A percentile compares a stretch with the other conserved stretches of the same genome.
Conservation (phyloP, 805 yeast species). For the Blastobotrys peoriensis region DNA sequence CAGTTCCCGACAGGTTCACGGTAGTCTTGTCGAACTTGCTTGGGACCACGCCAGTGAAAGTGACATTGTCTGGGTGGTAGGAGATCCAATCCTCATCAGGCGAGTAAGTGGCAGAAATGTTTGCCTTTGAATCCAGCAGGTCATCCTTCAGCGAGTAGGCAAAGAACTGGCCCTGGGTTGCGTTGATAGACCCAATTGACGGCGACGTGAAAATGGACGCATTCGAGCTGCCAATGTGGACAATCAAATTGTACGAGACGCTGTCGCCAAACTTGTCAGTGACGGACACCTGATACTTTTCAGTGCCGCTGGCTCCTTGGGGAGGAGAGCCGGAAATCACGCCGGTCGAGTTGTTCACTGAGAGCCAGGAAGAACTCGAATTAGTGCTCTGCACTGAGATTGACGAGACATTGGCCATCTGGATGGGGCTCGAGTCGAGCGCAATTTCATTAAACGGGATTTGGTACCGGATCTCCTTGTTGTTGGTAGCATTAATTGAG, state of each 20-base stretch:
- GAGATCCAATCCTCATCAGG: conserved; percentile 54
- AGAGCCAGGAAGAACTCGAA: conserved; percentile 53
- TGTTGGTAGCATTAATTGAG: conserved; percentile 62
- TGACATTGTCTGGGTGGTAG: conserved; percentile 52
- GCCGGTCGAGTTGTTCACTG: conserved; percentile 50
- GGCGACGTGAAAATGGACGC: conserved; percentile 40
- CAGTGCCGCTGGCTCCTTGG: conserved; percentile 32
- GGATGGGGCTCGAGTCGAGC: conserved; percentile 54
- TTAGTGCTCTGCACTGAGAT: conserved; percentile 52
- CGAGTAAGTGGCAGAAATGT: conserved; percentile 22
- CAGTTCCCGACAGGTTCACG: conserved; percentile 39
- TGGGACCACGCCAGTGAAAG: conserved; percentile 65
- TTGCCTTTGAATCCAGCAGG: conserved; percentile 11
- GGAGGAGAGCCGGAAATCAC: conserved; percentile 70
- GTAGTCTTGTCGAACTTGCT: conserved; percentile 35
- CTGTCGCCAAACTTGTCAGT: conserved; percentile 32
- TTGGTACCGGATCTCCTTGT: conserved; percentile 44
- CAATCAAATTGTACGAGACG: conserved; percentile 23
- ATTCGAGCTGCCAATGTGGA: conserved; percentile 19
- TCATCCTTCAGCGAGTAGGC: conserved; percentile 37
- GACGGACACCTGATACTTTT: conserved; percentile 37
- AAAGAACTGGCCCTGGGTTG: conserved; percentile 58
- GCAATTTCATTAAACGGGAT: conserved; percentile 61
- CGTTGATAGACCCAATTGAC: conserved; percentile 51
- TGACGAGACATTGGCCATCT: conserved; percentile 47